Percentiles rank a stretch among this genome's conserved stretches.
These are phyloP conservation scores for Phialemonium atrogriseum DNA, from an alignment of 2,329 filamentous ascomycete genomes.

Conservation along the genomic window DNA sequence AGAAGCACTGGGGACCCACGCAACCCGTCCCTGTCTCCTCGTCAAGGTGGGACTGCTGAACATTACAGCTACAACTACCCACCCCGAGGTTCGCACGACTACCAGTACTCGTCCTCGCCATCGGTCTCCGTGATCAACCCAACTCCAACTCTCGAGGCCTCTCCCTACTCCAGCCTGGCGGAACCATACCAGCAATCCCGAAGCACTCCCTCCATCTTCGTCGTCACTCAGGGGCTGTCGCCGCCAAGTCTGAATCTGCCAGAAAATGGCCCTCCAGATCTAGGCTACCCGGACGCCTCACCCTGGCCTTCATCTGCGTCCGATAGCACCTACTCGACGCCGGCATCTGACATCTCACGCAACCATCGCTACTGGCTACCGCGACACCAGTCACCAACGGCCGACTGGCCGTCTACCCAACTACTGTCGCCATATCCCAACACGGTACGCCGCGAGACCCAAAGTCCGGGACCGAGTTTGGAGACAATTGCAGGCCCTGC, in stretches of 20 bases:
- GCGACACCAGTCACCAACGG: conserved; percentile 17
- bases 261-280: conserved; percentile 16
- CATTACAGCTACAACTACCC: conserved; percentile 2
- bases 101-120: conserved; percentile 9
- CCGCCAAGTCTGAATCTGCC: conserved; percentile 22
- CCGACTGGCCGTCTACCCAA: conserved; percentile 21
- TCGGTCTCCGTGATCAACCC: conserved; percentile 16
- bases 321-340: conserved; percentile 39
- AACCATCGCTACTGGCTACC: conserved; percentile 14
- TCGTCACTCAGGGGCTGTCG: conserved; percentile 16
- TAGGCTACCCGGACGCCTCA: conserved; percentile 26
- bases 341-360: conserved; percentile 27
- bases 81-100: conserved; percentile 3
- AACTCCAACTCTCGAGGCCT: conserved; percentile 1
- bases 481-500: conserved; percentile 17
- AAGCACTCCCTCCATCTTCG: conserved; percentile 17
- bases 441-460: conserved; percentile 9
- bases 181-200: conserved; percentile 17
- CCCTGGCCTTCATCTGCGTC: conserved; percentile 36
- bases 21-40: too few species aligned
- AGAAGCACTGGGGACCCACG: background rate
- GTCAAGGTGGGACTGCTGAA: too few species aligned
- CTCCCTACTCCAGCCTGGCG: conserved; percentile 13
- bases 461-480: conserved; percentile 11
- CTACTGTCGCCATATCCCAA: conserved; percentile 18